These are phyloP conservation scores for Bonia amplexicaulis DNA, from an alignment of 176 grass and related monocot genomes.

Conservation along the genomic window DNA sequence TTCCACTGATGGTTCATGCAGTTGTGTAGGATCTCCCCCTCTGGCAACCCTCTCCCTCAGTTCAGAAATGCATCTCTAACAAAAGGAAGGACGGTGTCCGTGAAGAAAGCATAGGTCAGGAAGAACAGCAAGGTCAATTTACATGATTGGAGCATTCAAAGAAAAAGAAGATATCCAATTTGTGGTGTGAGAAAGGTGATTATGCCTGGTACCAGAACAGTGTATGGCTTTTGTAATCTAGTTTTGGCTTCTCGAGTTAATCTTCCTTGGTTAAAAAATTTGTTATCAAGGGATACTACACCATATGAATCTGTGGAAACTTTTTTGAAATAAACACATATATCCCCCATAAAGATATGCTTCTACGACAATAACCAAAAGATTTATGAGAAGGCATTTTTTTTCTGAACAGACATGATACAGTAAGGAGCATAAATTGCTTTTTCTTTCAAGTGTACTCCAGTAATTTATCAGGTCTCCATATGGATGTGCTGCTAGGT, in stretches of 20 bases:
- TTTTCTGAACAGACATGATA: background rate
- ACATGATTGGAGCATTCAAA: background rate
- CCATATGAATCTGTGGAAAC: no score
- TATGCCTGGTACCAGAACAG: background rate
- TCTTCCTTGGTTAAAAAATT: background rate
- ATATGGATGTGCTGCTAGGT: background rate
- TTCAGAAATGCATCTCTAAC: slow-evolving; percentile 68
- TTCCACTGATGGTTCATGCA: slow-evolving; percentile 52
- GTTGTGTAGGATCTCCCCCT: slow-evolving; percentile 73
- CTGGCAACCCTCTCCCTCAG: slow-evolving; percentile 66
- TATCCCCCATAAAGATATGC: no score
- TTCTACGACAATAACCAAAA: no score
- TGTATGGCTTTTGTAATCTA: no score
- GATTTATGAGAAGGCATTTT: background rate
- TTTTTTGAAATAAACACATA: no score
- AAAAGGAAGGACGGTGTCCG: slow-evolving; percentile 22
- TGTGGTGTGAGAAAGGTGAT: background rate
- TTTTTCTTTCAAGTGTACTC: background rate
- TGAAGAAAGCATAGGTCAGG: slow-evolving; percentile 16
- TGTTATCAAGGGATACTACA: no score
- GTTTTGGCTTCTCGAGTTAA: no score
- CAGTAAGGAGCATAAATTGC: background rate
- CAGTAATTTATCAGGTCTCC: background rate
- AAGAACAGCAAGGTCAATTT: slow-evolving; percentile 15
- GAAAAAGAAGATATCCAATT: background rate